Percentiles rank a stretch among this genome's conserved stretches.
Conservation (phyloP, 2,329 filamentous ascomycete genomes). For the Lithohypha guttulata region DNA sequence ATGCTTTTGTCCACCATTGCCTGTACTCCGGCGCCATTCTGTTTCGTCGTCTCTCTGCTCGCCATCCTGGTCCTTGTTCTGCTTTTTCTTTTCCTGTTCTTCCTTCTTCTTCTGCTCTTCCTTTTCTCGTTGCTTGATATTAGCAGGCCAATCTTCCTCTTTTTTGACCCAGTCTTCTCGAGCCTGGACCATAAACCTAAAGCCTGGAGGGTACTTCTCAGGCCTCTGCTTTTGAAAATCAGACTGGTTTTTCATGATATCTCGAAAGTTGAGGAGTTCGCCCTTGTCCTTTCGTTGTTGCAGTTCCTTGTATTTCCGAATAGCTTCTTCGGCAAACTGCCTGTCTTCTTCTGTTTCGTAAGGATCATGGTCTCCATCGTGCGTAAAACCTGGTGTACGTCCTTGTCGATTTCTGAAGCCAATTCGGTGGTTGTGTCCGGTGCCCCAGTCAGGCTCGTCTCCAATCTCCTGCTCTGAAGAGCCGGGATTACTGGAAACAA, state of each 20-base stretch:
- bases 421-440: slow-evolving; percentile 30
- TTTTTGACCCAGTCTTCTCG: slow-evolving; percentile 42
- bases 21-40: slow-evolving; percentile 25
- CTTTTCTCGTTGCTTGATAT: slow-evolving; percentile 30
- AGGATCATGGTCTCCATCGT: slow-evolving; percentile 24
- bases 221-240: slow-evolving; percentile 37
- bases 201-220: slow-evolving; percentile 36
- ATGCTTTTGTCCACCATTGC: slow-evolving; percentile 26
- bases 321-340: slow-evolving; percentile 23
- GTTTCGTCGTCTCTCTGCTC: slow-evolving; percentile 20
- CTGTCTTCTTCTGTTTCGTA: slow-evolving; percentile 18
- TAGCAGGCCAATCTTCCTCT: slow-evolving; percentile 38
- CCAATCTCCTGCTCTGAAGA: slow-evolving; percentile 32
- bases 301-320: slow-evolving; percentile 23
- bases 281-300: slow-evolving; percentile 20
- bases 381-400: slow-evolving; percentile 31
- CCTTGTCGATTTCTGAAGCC: slow-evolving; percentile 31
- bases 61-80: slow-evolving; percentile 11
- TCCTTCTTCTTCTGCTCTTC: slow-evolving; percentile 24
- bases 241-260: slow-evolving; percentile 24
- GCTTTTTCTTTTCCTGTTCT: slow-evolving; percentile 14
- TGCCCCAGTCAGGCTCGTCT: slow-evolving; percentile 35
- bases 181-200: slow-evolving; percentile 41
- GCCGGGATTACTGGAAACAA: slow-evolving; percentile 26
- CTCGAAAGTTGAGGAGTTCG: slow-evolving; percentile 22